phyloP scores from a whole-genome alignment of 106 monocot genomes.

The Acanthochlamys bracteata region DNA sequence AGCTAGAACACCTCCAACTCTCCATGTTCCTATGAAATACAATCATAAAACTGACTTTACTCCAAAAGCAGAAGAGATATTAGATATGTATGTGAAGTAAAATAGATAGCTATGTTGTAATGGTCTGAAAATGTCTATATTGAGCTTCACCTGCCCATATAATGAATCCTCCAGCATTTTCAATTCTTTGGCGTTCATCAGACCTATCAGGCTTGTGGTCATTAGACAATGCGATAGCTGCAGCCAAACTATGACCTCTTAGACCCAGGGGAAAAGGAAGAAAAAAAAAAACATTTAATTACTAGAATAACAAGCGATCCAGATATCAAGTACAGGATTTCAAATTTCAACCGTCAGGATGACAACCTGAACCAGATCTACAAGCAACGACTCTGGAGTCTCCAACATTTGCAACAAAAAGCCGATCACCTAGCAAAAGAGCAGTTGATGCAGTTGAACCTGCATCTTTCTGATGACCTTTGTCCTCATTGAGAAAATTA shows the following conservation, averaged over 20 bases:
- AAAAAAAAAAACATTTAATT: no score
- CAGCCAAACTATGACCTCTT: background rate
- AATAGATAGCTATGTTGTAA: background rate
- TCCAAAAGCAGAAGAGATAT: background rate
- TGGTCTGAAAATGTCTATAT: background rate
- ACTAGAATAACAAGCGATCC: no score
- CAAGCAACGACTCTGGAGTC: conserved; percentile 69
- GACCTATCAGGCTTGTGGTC: conserved; percentile 74
- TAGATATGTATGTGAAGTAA: background rate
- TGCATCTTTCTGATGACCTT: conserved; percentile 42
- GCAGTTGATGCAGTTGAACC: conserved; percentile 76
- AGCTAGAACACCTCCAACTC: conserved; percentile 74
- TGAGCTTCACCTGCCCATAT: conserved; percentile 51
- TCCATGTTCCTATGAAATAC: conserved; percentile 45
- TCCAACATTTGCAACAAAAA: conserved; percentile 77
- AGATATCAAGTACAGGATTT: no score
- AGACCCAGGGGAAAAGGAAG: no score
- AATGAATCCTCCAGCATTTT: conserved; percentile 62
- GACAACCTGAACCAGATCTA: conserved; percentile 41
- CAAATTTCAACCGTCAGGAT: no score
- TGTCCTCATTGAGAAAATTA: conserved; percentile 38
- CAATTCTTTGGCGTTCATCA: conserved; percentile 60
- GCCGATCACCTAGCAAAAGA: conserved; percentile 41
- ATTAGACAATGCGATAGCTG: conserved; percentile 55
- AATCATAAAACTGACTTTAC: background rate